Evolutionary conservation across 2,329 filamentous ascomycete genomes (phyloP).

Genomic region (Aspergillus pseudoterreus): DNA sequence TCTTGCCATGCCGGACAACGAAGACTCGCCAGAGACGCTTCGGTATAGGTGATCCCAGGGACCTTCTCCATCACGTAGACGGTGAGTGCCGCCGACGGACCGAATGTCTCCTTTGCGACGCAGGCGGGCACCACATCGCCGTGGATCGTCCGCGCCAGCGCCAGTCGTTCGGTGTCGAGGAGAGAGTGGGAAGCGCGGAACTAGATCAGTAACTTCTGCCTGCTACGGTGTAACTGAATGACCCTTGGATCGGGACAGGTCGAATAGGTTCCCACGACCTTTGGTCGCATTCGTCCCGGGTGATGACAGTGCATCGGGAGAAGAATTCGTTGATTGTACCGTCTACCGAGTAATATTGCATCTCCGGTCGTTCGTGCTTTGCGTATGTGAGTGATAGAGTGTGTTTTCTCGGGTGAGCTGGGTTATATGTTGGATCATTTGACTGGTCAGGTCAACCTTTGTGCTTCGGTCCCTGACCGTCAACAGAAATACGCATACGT

Average conservation of each 20-base stretch:
- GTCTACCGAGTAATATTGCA: neutral
- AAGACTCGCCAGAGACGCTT: constrained; percentile 3
- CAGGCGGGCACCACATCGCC: constrained; percentile 5
- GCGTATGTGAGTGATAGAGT: too few species aligned
- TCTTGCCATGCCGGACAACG: constrained; percentile 7
- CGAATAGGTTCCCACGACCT: constrained; percentile 3
- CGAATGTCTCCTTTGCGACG: constrained; percentile 12
- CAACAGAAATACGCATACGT: too few species aligned
- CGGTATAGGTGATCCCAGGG: constrained; percentile 13
- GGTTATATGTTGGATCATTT: too few species aligned
- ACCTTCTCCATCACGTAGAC: constrained; percentile 17
- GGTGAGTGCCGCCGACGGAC: constrained; percentile 11
- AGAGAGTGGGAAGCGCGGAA: constrained; percentile 9
- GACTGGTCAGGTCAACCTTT: too few species aligned
- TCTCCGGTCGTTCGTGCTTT: too few species aligned
- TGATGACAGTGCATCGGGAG: constrained; percentile 9
- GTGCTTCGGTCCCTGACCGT: too few species aligned
- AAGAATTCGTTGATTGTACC: constrained; percentile 12
- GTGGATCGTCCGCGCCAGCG: constrained; percentile 8
- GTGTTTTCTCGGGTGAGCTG: too few species aligned
- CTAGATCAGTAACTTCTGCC: constrained; percentile 3
- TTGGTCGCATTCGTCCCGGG: constrained; percentile 12
- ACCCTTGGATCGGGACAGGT: constrained; percentile 12
- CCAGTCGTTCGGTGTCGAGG: constrained; percentile 6
- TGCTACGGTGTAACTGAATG: constrained; percentile 12